phyloP scores from a whole-genome alignment of 169 alveolate genomes.

The Babesia ovata region DNA sequence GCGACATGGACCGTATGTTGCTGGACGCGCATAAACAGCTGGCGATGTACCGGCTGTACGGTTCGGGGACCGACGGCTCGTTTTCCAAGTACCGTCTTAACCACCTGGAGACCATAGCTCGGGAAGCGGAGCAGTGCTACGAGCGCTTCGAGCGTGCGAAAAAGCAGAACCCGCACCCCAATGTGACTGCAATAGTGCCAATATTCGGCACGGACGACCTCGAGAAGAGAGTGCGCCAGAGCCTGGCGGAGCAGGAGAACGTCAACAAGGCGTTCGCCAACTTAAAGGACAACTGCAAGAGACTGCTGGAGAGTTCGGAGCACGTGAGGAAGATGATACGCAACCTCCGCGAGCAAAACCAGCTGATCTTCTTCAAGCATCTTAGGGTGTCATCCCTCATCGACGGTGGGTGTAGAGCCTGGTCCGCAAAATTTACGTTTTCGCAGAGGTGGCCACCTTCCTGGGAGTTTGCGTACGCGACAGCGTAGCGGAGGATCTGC shows the following conservation, averaged over 20 bases:
- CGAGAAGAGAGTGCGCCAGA: slow-evolving; percentile 39
- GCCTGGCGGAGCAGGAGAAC: slow-evolving; percentile 40
- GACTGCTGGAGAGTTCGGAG: slow-evolving; percentile 56
- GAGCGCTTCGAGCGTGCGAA: slow-evolving; percentile 51
- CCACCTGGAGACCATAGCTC: slow-evolving; percentile 41
- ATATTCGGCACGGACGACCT: slow-evolving; percentile 61
- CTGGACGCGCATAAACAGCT: slow-evolving; percentile 61
- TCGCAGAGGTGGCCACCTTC: slow-evolving; percentile 43
- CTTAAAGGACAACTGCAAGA: slow-evolving; percentile 50
- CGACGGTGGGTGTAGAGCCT: slow-evolving; percentile 39
- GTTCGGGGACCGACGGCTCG: slow-evolving; percentile 28
- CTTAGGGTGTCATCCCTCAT: slow-evolving; percentile 56
- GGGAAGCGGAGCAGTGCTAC: slow-evolving; percentile 57
- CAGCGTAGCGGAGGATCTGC: slow-evolving; percentile 56
- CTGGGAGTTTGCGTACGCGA: slow-evolving; percentile 54
- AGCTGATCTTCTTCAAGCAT: slow-evolving; percentile 50
- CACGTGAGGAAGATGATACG: slow-evolving; percentile 58
- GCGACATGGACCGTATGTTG: slow-evolving; percentile 48
- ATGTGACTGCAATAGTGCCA: slow-evolving; percentile 46
- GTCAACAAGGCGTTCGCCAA: slow-evolving; percentile 56
- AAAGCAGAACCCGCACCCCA: slow-evolving; percentile 49
- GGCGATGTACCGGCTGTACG: slow-evolving; percentile 57
- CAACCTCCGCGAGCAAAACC: slow-evolving; percentile 44
- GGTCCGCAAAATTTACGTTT: not conserved
- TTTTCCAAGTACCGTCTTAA: slow-evolving; percentile 22